phyloP scores from a whole-genome alignment of 371 early-diverging fungal genomes.

The Lichtheimia ornata region DNA sequence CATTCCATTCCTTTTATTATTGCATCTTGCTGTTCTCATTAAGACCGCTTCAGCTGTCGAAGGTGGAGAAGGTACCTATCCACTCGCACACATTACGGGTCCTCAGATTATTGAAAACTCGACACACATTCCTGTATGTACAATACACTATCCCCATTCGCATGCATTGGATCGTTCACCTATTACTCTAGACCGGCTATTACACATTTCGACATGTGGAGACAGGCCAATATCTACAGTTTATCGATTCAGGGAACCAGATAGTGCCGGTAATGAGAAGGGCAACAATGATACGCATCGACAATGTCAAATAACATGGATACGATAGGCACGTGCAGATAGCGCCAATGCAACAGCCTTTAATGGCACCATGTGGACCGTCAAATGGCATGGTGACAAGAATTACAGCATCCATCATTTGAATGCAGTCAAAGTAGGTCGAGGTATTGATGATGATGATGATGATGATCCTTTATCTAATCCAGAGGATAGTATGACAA shows the following conservation, averaged over 20 bases:
- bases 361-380: conserved; percentile 34
- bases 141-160: background rate
- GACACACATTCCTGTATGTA: conserved; percentile 28
- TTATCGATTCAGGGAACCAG: conserved; percentile 31
- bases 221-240: conserved; percentile 33
- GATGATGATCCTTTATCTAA: background rate
- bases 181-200: conserved; percentile 26
- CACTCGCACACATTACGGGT: conserved; percentile 22
- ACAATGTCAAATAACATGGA: background rate
- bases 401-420: conserved; percentile 33
- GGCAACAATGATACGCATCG: too few relatives aligned
- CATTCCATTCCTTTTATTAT: conserved; percentile 12
- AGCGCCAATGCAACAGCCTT: conserved; percentile 34
- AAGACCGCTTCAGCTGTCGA: conserved; percentile 18
- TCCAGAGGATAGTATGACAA: conserved; percentile 22
- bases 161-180: background rate
- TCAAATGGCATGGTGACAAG: conserved; percentile 36
- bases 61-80: conserved; percentile 34
- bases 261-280: conserved; percentile 16
- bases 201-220: conserved; percentile 32
- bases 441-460: background rate
- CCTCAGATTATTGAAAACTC: conserved; percentile 32
- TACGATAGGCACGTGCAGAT: conserved; percentile 12
- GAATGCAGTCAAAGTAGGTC: conserved; percentile 24
- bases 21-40: background rate